These are phyloP conservation scores for Colletotrichum liriopes DNA, from an alignment of 2,329 filamentous ascomycete genomes.

Conservation along the genomic window DNA sequence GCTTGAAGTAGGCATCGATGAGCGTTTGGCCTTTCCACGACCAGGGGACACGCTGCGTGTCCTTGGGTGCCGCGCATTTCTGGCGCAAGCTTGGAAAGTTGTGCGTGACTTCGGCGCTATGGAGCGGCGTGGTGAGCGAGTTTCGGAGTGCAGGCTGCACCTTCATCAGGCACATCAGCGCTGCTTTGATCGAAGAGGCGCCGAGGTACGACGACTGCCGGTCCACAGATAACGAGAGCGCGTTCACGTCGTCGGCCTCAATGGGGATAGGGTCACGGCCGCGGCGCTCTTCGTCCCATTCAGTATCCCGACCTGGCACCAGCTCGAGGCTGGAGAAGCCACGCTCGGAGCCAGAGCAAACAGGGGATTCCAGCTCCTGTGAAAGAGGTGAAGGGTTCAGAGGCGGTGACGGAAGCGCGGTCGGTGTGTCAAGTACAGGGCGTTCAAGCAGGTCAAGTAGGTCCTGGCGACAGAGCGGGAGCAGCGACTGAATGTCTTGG, in stretches of 20 bases:
- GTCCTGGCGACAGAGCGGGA: constrained; percentile 71
- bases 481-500: constrained; percentile 66
- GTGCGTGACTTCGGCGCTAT: constrained; percentile 62
- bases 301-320: constrained; percentile 75
- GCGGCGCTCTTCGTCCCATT: constrained; percentile 77
- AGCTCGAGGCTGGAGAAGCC: constrained; percentile 73
- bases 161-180: constrained; percentile 79
- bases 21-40: constrained; percentile 77
- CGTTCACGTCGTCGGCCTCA: constrained; percentile 73
- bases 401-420: constrained; percentile 67
- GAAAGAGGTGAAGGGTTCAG: constrained; percentile 65
- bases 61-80: constrained; percentile 60
- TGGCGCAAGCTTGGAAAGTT: constrained; percentile 61
- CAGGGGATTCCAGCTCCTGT: constrained; percentile 64
- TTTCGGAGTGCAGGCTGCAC: constrained; percentile 65
- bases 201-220: constrained; percentile 78
- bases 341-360: constrained; percentile 66
- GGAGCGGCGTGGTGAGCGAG: constrained; percentile 63
- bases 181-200: constrained; percentile 82
- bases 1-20: constrained; percentile 83
- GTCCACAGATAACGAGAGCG: constrained; percentile 73
- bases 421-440: constrained; percentile 57
- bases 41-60: constrained; percentile 68
- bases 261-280: constrained; percentile 70
- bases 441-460: constrained; percentile 71